Evolutionary conservation across 2,329 filamentous ascomycete genomes (phyloP), one percentile per base, ranked within the genome.

Genomic region (Xylariaceae sp.): DNA sequence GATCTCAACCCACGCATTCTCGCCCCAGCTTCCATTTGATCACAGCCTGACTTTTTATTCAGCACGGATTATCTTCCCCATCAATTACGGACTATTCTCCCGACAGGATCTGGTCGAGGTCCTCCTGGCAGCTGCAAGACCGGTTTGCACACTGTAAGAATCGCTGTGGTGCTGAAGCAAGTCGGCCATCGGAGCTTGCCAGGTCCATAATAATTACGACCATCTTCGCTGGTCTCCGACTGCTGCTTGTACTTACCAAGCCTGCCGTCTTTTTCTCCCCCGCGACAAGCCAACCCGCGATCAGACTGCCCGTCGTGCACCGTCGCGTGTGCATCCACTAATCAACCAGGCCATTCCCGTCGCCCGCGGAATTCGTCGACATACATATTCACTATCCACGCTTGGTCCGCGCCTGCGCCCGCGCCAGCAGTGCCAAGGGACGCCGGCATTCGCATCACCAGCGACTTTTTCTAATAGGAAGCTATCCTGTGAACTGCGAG

Each of bases 141-240:
- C 23, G 23, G 23, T 30, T 30, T 30, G 23, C 23, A 30, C 23
- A 30, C 23, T 30, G 23, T 30, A 30, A 30, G 23, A 30, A 30
- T 30, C 23, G 37, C 23, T 4, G 49, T 54, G 34, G 11, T 58
- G 62, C 48, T 54, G 58, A 56, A 52, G 57, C 39, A 13, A 18
- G 57, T 51, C 51, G 55, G 55, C 49, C 53, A 60, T 62, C 55
- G 62, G 62, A 64, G 62, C 53, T 59, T 62, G 62, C 50, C 37
- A 62, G 57, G 62, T 52, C 53, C 51, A 47, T 13, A 47, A 57
- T 51, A 51, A 44, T 48, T 9, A 48, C 58, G 49, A 56, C 53
- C 45, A 35, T 34, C 49, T 51, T 57, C 44, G 23, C 57, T 55
- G 37, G 51, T 58, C 57, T 51, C 49, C 23, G 6, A 45, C 47